Evolutionary conservation across 1,284 basidiomycete species (phyloP), one percentile per base, ranked within the genome.

Genomic region (Lignosus rhinocerotis): DNA sequence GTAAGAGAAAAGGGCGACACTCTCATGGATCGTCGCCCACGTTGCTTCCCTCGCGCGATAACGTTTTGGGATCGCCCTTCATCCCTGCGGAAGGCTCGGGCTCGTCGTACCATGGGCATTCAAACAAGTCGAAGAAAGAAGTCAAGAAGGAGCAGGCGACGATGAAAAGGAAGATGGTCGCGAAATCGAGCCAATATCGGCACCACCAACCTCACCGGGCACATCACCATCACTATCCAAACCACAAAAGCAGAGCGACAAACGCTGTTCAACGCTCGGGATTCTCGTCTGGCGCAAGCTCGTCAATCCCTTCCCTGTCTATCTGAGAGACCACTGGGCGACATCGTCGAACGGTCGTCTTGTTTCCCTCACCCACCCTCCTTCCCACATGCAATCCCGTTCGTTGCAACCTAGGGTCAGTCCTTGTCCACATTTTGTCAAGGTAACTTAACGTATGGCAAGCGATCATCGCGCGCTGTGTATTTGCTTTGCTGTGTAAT

Each of bases 191-290:
- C 75, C 54, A 75, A 78, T 72, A 74, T 55, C 76, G 75, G 49
- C 74, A 76, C 48, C 71, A 69, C 60, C 69, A 68, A 65, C 70
- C 77, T 43, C 75, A 81, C 59, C 78, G 80, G 62, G 67, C 43
- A 1, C 43, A 73, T 39, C 83, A 84, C 60, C 77, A 81, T 66
- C 85, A 87, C 68, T 54, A 56, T 30, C 86, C 88, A 17, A 91
- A 91, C 67, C 74, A 76, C 67, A 91, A 88, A 75, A 76, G 76
- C 53, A 80, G 88, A 43, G 78, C 83, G 60, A 78, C 81, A 43
- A 77, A 79, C 58, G 80, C 85, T 51, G 72, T 78, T 68, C 88
- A 91, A 71, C 82, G 88, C 60, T 75, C 74, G n/a, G 75, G 75
- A 19, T 80, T 76, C 61, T 79, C 79, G 42, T 60, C 60, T 36